phyloP scores from a whole-genome alignment of 192 early-diverging fungal genomes.

The Linnemannia exigua region DNA sequence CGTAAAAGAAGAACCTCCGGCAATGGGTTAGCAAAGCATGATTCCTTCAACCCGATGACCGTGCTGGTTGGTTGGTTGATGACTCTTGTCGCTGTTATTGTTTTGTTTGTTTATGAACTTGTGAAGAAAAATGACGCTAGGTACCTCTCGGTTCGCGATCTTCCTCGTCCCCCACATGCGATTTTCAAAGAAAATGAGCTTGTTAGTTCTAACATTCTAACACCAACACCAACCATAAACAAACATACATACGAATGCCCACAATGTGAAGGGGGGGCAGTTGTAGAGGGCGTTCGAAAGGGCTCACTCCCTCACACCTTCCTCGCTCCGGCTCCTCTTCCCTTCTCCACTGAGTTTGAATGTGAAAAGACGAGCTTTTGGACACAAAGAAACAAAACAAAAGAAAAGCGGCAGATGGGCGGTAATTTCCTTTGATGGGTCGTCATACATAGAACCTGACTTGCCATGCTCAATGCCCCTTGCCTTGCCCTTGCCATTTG shows the following conservation, averaged over 20 bases:
- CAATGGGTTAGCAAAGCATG: too few species aligned
- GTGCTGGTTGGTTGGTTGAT: too few species aligned
- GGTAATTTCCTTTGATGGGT: not conserved
- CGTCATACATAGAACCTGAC: not conserved
- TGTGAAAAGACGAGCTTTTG: not conserved
- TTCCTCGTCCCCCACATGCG: not conserved
- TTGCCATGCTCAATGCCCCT: too few species aligned
- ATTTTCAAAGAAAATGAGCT: not conserved
- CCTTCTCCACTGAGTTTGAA: not conserved
- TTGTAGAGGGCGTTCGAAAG: too few species aligned
- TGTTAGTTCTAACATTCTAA: not conserved
- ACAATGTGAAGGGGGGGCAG: too few species aligned
- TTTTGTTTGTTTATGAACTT: not conserved
- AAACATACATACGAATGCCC: not conserved
- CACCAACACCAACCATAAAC: not conserved
- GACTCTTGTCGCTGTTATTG: not conserved
- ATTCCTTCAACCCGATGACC: too few species aligned
- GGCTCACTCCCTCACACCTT: too few species aligned
- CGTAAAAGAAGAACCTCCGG: too few species aligned
- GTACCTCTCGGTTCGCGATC: conserved; percentile 1
- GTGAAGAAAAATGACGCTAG: not conserved
- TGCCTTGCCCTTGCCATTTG: too few species aligned
- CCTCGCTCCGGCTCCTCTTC: too few species aligned
- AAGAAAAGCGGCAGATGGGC: too few species aligned
- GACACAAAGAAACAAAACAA: not conserved